Base-by-base conservation (phyloP, 768 basidiomycete species). In the Panaeolus cyanescens region DNA sequence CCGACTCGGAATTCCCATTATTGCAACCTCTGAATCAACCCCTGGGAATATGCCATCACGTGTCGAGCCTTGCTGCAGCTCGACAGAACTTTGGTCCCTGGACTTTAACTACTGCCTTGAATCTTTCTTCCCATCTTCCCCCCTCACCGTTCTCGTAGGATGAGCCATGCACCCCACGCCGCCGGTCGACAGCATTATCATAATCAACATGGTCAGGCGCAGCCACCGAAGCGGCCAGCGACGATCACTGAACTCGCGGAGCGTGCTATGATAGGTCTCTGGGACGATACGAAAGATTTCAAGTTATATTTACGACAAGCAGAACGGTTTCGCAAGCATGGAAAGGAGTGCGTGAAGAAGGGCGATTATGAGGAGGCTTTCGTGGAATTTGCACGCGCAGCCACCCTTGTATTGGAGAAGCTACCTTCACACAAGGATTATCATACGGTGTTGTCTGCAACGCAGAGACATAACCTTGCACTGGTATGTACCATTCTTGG, bases 341-440 rank as follows among this genome's bases (percentile, higher is more conserved):
- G 83, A 30, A 84, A 81, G 63, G 74, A 74, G 22, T 75, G 74
- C 65, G 72, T 74, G 1, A 77, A 80, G 33, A 74, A 76, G 19
- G 81, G 82, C 1, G 86, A 93, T 70, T 75, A 87, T 54, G 89
- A 93, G 70, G 77, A 73, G n/a, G 89, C 88, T 1, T 93, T 92
- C 71, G 78, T 93, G 17, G 80, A 85, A 62, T 85, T 83, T 55
- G 91, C 91, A 2, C 85, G 80, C 62, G 89, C 91, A 8, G 91
- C 91, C 0, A 91, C 89, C 1, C 76, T 93, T 60, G 89, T 92
- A 5, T 82, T 92, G 10, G 91, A 94, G 76, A 88, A 84, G 64
- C 76, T 94, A n/a, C 92, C 92, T 0, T 75, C 77, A 1, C 92
- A 93, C 74, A 77, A 80, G 57, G 87, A 91, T 42, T 93, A 89